Conservation (phyloP, 176 grass and related monocot genomes). For the Stipa capillata region DNA sequence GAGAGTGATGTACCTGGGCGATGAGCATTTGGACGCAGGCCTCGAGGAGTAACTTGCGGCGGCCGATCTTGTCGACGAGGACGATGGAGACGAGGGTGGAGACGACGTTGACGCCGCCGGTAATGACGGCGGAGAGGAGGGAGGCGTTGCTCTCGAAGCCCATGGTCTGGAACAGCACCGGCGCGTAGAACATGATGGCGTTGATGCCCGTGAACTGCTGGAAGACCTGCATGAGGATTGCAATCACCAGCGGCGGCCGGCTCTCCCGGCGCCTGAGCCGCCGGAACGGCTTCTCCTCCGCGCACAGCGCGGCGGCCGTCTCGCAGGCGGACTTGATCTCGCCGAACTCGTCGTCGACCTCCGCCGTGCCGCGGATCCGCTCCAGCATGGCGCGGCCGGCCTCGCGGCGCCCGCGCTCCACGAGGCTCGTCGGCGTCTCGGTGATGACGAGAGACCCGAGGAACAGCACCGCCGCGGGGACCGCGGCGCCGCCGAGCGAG, state of each 20-base stretch:
- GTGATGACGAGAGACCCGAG: constrained; percentile 41
- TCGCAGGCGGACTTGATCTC: constrained; percentile 41
- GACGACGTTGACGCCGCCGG: constrained; percentile 44
- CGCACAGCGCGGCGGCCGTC: not conserved
- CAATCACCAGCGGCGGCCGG: constrained; percentile 62
- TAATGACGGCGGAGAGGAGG: constrained; percentile 43
- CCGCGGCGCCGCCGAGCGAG: constrained; percentile 39
- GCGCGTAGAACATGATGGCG: constrained; percentile 89
- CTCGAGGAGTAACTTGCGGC: constrained; percentile 42
- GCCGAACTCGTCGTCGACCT: constrained; percentile 36
- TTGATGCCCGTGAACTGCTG: constrained; percentile 86
- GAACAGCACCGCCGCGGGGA: constrained; percentile 26
- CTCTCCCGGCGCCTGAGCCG: constrained; percentile 25
- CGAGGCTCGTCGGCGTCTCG: constrained; percentile 63
- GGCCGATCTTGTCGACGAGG: constrained; percentile 35
- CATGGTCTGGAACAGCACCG: constrained; percentile 86
- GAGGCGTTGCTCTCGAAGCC: constrained; percentile 57
- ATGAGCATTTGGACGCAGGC: constrained; percentile 58
- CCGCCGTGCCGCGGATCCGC: constrained; percentile 38
- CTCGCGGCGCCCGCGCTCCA: constrained; percentile 25
- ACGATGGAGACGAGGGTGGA: constrained; percentile 50
- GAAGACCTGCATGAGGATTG: constrained; percentile 52
- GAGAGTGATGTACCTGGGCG: constrained; percentile 52
- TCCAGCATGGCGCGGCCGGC: constrained; percentile 18
- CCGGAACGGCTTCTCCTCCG: constrained; percentile 32